Percentiles rank a stretch among this genome's conserved stretches.
These are phyloP conservation scores for Luffa aegyptiaca DNA, from an alignment of 306 rosid species.

Conservation along the genomic window DNA sequence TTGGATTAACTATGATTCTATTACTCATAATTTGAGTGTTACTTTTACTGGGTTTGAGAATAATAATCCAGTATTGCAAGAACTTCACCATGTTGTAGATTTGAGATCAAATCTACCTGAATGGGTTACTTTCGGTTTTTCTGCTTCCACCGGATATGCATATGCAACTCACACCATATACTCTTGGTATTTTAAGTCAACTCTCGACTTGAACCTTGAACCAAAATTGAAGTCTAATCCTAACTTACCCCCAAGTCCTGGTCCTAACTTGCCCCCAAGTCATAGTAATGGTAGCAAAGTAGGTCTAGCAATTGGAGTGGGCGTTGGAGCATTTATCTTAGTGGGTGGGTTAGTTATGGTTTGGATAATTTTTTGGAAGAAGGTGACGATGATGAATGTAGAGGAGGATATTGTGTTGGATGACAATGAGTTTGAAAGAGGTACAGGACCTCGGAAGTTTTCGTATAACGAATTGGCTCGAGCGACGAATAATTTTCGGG, in stretches of 20 bases:
- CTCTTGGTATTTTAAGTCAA: constrained; percentile 13
- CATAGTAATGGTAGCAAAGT: background rate
- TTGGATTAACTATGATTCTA: constrained; percentile 23
- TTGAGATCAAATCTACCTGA: constrained; percentile 14
- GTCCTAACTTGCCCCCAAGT: background rate
- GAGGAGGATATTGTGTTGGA: background rate
- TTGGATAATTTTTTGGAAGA: background rate
- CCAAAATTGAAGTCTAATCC: too few relatives aligned
- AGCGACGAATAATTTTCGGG: constrained; percentile 5
- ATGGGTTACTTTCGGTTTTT: constrained; percentile 17
- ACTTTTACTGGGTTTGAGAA: constrained; percentile 10
- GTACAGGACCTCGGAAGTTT: constrained; percentile 4
- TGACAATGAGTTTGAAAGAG: background rate
- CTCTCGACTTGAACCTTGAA: too few relatives aligned
- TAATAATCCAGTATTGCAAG: background rate
- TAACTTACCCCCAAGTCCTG: too few relatives aligned
- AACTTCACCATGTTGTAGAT: constrained; percentile 8
- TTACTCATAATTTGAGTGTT: constrained; percentile 21
- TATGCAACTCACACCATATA: background rate
- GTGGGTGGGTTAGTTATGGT: background rate
- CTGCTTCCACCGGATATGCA: constrained; percentile 2
- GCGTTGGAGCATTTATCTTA: background rate
- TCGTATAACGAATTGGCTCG: background rate
- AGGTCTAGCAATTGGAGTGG: background rate
- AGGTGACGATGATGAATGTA: background rate